Percentiles rank a stretch among this genome's conserved stretches.
These are phyloP conservation scores for Ananas comosus DNA, from an alignment of 176 grass and related monocot genomes.

Conservation along the genomic window DNA sequence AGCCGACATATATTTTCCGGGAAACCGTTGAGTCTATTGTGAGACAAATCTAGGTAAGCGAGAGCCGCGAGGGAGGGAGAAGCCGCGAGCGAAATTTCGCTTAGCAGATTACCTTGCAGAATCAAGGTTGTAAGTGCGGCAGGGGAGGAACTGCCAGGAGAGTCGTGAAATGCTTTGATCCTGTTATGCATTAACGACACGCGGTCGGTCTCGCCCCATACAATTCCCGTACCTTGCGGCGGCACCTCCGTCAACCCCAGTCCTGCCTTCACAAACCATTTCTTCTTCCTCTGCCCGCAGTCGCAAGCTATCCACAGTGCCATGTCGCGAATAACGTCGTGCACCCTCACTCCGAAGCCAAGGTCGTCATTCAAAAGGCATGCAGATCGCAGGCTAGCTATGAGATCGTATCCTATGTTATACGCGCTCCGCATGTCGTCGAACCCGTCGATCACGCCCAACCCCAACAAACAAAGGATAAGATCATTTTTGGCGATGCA, in stretches of 20 bases:
- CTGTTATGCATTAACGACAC: slow-evolving; percentile 52
- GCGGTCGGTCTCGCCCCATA: slow-evolving; percentile 21
- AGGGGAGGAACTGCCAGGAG: neutral
- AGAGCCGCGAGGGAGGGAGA: slow-evolving; percentile 30
- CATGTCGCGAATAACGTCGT: slow-evolving; percentile 50
- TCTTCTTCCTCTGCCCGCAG: neutral
- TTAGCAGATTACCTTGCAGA: neutral
- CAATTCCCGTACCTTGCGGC: slow-evolving; percentile 10
- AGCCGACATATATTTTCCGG: slow-evolving; percentile 43
- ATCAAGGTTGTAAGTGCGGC: neutral
- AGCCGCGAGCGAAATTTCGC: neutral
- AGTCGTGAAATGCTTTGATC: slow-evolving; percentile 15
- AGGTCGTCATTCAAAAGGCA: slow-evolving; percentile 27
- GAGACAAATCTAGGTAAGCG: slow-evolving; percentile 54
- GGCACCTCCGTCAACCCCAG: slow-evolving; percentile 20
- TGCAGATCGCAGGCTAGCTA: neutral
- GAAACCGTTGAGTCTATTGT: slow-evolving; percentile 17
- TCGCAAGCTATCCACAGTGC: slow-evolving; percentile 26
- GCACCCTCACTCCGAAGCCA: slow-evolving; percentile 19
- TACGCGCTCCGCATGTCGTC: neutral
- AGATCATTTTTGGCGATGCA: slow-evolving; percentile 45
- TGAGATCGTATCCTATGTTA: slow-evolving; percentile 1
- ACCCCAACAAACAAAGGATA: slow-evolving; percentile 49
- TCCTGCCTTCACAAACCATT: slow-evolving; percentile 50
- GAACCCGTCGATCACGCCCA: slow-evolving; percentile 22